Percentiles rank a stretch among this genome's conserved stretches.
Evolutionary conservation across 352 stramenopile genomes (phyloP).

Genomic region (Pythium vanterpoolii): DNA sequence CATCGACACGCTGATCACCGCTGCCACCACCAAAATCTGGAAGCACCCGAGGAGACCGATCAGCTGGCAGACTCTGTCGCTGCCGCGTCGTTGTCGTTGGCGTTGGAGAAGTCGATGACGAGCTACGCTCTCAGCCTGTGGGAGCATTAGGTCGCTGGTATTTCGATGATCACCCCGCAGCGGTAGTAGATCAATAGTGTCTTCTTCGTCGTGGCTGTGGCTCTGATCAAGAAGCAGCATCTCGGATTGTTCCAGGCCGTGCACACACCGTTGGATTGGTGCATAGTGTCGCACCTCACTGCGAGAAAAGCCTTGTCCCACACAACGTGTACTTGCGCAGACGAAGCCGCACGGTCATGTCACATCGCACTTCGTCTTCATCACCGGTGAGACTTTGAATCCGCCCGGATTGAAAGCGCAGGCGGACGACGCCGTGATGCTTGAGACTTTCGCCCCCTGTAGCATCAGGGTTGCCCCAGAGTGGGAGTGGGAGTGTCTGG

Average conservation of each 20-base stretch:
- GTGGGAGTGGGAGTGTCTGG: slow-evolving; percentile 32
- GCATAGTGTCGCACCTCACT: slow-evolving; percentile 8
- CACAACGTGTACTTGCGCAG: slow-evolving; percentile 31
- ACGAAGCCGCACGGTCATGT: slow-evolving; percentile 25
- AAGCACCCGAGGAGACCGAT: slow-evolving; percentile 6
- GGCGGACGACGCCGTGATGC: slow-evolving; percentile 49
- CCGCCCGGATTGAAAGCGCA: slow-evolving; percentile 34
- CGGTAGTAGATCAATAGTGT: background rate
- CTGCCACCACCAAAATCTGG: slow-evolving; percentile 6
- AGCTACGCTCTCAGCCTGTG: background rate
- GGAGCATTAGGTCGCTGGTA: background rate
- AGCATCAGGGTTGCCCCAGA: slow-evolving; percentile 47
- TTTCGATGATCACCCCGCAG: background rate
- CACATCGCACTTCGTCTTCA: background rate
- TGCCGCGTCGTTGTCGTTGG: background rate
- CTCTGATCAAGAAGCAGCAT: slow-evolving; percentile 1
- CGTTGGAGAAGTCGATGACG: slow-evolving; percentile 1
- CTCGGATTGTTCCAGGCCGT: background rate
- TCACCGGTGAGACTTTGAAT: slow-evolving; percentile 1
- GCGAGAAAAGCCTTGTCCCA: slow-evolving; percentile 26
- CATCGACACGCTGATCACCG: slow-evolving; percentile 1
- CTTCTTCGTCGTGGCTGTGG: background rate
- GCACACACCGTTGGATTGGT: background rate
- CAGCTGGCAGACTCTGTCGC: background rate
- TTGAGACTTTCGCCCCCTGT: slow-evolving; percentile 58